phyloP scores from a whole-genome alignment of 2,329 filamentous ascomycete species.

The Didymosphaeria variabile region DNA sequence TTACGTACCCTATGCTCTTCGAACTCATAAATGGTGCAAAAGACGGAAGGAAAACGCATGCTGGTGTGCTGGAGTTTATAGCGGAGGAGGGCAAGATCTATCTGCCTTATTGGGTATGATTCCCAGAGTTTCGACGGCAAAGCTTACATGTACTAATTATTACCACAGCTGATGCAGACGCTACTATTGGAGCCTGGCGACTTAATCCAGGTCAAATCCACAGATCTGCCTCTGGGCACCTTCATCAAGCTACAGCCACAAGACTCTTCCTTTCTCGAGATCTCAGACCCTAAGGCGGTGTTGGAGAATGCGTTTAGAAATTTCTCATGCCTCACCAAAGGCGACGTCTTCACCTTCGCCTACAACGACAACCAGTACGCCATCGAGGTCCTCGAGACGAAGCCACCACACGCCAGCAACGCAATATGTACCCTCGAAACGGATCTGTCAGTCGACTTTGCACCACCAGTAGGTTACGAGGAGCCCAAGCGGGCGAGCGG shows the following conservation, averaged over 20 bases:
- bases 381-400: constrained; percentile 92
- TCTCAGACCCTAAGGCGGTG: constrained; percentile 95
- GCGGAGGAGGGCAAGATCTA: constrained; percentile 97
- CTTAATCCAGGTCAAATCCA: constrained; percentile 93
- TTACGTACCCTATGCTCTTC: constrained; percentile 97
- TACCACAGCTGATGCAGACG: constrained; percentile 85
- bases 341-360: constrained; percentile 93
- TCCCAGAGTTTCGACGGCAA: not conserved
- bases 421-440: constrained; percentile 94
- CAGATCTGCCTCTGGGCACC: constrained; percentile 86
- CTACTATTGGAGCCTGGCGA: constrained; percentile 90
- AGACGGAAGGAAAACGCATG: constrained; percentile 85
- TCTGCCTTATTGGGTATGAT: constrained; percentile 84
- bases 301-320: constrained; percentile 96
- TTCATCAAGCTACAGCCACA: constrained; percentile 98
- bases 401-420: constrained; percentile 84
- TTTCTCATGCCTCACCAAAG: constrained; percentile 91
- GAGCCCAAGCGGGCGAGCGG: constrained; percentile 82
- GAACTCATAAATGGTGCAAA: constrained; percentile 94
- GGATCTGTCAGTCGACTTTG: constrained; percentile 95
- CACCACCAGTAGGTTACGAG: constrained; percentile 90
- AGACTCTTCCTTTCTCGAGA: constrained; percentile 91
- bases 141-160: constrained; percentile 22
- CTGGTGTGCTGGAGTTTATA: constrained; percentile 95
- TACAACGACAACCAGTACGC: constrained; percentile 97